Conservation (phyloP, 1,284 basidiomycete species). For the Puccinia hordei region DNA sequence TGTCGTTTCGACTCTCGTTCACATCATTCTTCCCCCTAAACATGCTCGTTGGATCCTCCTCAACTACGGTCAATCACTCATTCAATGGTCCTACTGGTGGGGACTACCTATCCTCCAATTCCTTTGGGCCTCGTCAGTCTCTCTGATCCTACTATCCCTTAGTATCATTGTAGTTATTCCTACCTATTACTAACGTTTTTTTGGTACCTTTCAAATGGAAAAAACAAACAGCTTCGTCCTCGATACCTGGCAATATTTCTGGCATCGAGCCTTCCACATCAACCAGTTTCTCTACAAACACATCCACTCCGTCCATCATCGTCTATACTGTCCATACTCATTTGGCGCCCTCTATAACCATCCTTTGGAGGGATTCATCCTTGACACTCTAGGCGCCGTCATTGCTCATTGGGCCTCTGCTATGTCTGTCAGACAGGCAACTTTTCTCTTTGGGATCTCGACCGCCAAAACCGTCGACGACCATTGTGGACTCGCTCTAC, state of each 20-base stretch:
- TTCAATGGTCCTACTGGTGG: conserved; percentile 91
- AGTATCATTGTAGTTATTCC: not conserved
- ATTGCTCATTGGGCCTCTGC: conserved; percentile 72
- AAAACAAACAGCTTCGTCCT: conserved; percentile 94
- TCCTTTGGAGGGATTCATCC: conserved; percentile 86
- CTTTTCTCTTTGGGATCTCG: conserved; percentile 79
- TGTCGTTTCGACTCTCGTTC: conserved; percentile 8
- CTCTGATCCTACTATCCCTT: conserved; percentile 4
- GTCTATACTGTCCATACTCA: conserved; percentile 94
- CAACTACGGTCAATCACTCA: conserved; percentile 64
- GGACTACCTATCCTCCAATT: conserved; percentile 77
- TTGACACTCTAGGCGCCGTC: conserved; percentile 81
- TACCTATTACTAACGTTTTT: too few species aligned
- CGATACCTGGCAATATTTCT: conserved; percentile 98
- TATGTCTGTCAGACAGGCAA: conserved; percentile 76
- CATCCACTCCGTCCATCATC: conserved; percentile 92
- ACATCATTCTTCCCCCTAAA: conserved; percentile 38
- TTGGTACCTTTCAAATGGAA: too few species aligned
- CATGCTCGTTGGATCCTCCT: conserved; percentile 60
- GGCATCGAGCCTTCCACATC: conserved; percentile 87
- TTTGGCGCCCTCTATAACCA: conserved; percentile 98
- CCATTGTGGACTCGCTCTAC: conserved; percentile 88
- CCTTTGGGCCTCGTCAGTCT: conserved; percentile 77
- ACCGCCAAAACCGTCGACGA: conserved; percentile 96
- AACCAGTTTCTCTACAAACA: conserved; percentile 88